Evolutionary conservation across 495 filamentous ascomycete species (phyloP).

Genomic region (Penicillium flavigenum): DNA sequence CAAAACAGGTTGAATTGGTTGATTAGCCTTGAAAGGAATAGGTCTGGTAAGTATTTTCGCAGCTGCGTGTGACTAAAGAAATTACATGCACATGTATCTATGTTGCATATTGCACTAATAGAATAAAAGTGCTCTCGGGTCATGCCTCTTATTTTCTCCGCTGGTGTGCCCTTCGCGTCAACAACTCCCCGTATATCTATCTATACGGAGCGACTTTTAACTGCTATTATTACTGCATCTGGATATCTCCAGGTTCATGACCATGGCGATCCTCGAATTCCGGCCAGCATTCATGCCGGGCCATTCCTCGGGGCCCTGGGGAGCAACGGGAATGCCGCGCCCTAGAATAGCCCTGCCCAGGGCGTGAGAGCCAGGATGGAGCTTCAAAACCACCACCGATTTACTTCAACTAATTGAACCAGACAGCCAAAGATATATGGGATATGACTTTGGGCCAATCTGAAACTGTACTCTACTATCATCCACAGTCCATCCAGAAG

Average conservation of each 20-base stretch:
- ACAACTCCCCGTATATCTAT: not conserved
- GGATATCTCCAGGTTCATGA: not conserved
- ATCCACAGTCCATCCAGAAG: not conserved
- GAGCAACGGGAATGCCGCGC: slow-evolving; percentile 23
- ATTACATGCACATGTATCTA: not conserved
- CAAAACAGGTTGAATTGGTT: not conserved
- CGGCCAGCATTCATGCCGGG: slow-evolving; percentile 25
- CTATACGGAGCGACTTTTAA: not conserved
- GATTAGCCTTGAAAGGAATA: not conserved
- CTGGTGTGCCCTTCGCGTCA: not conserved
- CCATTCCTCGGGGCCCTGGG: slow-evolving; percentile 28
- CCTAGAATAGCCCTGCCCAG: slow-evolving; percentile 13
- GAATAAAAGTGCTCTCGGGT: not conserved
- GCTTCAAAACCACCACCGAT: not conserved
- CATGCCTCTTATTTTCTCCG: slow-evolving; percentile 5
- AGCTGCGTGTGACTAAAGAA: not conserved
- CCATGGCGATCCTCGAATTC: slow-evolving; percentile 22
- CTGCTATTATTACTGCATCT: not conserved
- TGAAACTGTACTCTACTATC: not conserved
- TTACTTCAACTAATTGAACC: not conserved
- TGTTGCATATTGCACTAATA: not conserved
- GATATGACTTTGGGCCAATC: not conserved
- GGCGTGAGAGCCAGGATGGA: not conserved
- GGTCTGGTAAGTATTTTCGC: not conserved
- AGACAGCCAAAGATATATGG: not conserved